Base-by-base conservation (phyloP, 225 moss, liverwort and hornwort species). In the Climacium dendroides region DNA sequence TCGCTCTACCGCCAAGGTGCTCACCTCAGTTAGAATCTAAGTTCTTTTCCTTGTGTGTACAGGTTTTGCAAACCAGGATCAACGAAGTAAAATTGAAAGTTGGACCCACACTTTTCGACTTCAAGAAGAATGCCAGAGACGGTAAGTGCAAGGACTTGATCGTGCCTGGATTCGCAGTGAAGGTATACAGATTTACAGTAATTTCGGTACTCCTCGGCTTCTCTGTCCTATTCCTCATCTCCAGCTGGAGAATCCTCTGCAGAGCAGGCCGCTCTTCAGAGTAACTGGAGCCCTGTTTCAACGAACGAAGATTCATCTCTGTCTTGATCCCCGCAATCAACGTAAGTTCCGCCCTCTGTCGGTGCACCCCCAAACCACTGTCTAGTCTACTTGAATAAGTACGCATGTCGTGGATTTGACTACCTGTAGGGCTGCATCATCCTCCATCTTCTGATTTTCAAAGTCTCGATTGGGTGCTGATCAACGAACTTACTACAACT, bases 201-300 rank as follows among this genome's bases (percentile, higher is more conserved):
- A 47, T 93, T 35, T 45, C 77, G 15, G 84, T 82, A 58, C 81
- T 93, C 81, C 81, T 92, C 53, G 41, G 62, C 67, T 93, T 93
- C 81, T 93, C 93, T 30, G 13, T 43, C 65, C 8, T 93, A n/a
- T 92, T 93, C 86, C 78, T 93, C 43, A 47, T 86, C 25, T 90
- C 91, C 52, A 60, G 76, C 67, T 80, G 82, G 80, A 58, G n/a
- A 0, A 93, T 92, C 41, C 89, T 93, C 43, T 92, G 93, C 81
- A 29, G 1, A 14, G 0, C 91, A 55, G 90, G 91, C 50, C 0
- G 0, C 2, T 0, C 7, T 3, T 8, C 34, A 25, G 0, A 1
- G 0, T 81, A 69, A 87, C 25, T 32, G 9, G 19, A 57, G 35
- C 30, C 23, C 11, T 41, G 41, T 12, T 8, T 29, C 70, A 55